Evolutionary conservation across 495 filamentous ascomycete genomes (phyloP).

Genomic region (Hypomontagnella monticulosa): DNA sequence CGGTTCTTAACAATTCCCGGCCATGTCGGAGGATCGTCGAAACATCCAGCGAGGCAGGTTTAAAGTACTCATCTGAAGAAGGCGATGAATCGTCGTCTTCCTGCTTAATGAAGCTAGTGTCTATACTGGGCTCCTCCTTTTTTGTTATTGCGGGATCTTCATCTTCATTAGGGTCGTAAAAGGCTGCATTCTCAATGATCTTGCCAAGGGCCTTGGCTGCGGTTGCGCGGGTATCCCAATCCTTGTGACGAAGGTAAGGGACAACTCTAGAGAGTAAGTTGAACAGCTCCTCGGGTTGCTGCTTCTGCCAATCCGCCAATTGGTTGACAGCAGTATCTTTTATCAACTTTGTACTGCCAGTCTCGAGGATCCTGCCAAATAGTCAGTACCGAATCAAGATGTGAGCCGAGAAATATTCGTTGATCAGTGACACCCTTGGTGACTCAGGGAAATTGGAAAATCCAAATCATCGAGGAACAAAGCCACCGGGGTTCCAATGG

Average conservation of each 20-base stretch:
- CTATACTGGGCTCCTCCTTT: conserved; percentile 58
- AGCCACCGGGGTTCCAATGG: not conserved
- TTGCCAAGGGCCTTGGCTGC: conserved; percentile 91
- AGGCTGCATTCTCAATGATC: conserved; percentile 87
- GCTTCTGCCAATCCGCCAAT: conserved; percentile 95
- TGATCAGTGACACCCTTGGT: no score
- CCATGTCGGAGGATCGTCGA: conserved; percentile 81
- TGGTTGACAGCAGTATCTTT: conserved; percentile 96
- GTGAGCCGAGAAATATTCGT: not conserved
- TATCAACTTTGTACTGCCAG: conserved; percentile 92
- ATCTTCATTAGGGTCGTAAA: conserved; percentile 85
- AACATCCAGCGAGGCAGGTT: conserved; percentile 79
- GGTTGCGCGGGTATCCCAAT: conserved; percentile 93
- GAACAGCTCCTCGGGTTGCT: conserved; percentile 96
- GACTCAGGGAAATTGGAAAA: not conserved
- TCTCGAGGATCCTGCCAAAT: conserved; percentile 82
- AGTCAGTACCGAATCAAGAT: conserved; percentile 38
- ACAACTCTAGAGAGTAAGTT: conserved; percentile 96
- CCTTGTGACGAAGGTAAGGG: conserved; percentile 89
- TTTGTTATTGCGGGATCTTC: conserved; percentile 53
- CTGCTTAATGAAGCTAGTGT: conserved; percentile 57
- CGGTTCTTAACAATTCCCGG: conserved; percentile 82
- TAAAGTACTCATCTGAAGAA: conserved; percentile 67
- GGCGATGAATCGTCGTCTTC: conserved; percentile 53
- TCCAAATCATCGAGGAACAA: not conserved